Conservation (phyloP, 2,329 filamentous ascomycete genomes). For the Bipolaris zeicola region DNA sequence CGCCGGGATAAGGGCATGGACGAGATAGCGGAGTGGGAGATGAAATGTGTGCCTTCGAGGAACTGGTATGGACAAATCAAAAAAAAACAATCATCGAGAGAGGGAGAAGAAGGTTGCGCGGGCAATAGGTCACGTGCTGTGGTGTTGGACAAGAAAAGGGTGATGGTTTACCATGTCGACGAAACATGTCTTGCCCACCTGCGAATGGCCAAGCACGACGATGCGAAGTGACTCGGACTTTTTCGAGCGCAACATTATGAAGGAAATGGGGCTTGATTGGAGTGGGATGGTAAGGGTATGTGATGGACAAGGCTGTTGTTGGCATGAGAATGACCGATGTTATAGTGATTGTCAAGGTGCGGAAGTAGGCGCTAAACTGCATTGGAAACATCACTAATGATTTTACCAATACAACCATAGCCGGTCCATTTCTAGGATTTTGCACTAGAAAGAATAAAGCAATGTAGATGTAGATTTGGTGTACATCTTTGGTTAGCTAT, state of each 20-base stretch:
- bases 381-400: neutral
- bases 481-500: too few relatives aligned
- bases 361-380: neutral
- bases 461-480: neutral
- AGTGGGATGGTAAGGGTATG: neutral
- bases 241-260: conserved; percentile 1
- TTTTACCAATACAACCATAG: too few relatives aligned
- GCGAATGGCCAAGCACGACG: conserved; percentile 29
- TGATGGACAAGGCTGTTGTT: neutral
- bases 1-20: conserved; percentile 3
- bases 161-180: conserved; percentile 25
- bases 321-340: neutral
- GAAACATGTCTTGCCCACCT: conserved; percentile 37
- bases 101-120: neutral
- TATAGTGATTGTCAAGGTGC: neutral
- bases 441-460: neutral
- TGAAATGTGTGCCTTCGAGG: conserved; percentile 14
- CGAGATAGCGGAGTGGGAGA: conserved; percentile 7
- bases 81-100: neutral
- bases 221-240: conserved; percentile 8
- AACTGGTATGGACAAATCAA: conserved; percentile 2
- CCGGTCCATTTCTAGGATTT: too few relatives aligned
- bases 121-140: neutral
- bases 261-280: neutral
- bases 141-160: neutral